Percentiles rank a stretch among this genome's conserved stretches.
These are phyloP conservation scores for Ramaria sp. DNA, from an alignment of 768 basidiomycete genomes.

Conservation along the genomic window DNA sequence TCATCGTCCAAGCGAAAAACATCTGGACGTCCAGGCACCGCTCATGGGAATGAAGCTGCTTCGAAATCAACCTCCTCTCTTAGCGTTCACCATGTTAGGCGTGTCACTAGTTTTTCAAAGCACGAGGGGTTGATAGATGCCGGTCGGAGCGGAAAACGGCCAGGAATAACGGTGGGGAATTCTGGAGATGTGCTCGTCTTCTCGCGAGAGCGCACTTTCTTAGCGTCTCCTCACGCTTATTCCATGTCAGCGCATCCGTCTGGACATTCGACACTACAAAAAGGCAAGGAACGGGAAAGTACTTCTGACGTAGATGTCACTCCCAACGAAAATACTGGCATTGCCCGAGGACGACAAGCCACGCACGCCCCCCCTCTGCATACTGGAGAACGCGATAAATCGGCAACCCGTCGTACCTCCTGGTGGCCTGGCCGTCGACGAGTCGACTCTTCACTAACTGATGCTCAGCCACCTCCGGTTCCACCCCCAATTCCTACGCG, in stretches of 20 bases:
- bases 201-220: neutral
- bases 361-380: conserved; percentile 16
- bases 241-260: conserved; percentile 2
- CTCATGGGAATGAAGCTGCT: neutral
- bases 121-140: conserved; percentile 11
- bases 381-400: conserved; percentile 22
- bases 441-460: conserved; percentile 20
- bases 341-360: conserved; percentile 14
- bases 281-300: conserved; percentile 3
- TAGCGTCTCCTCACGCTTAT: neutral
- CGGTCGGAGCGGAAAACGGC: neutral
- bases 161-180: neutral
- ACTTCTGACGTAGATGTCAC: neutral
- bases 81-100: conserved; percentile 34
- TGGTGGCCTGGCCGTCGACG: conserved; percentile 40
- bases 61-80: conserved; percentile 33
- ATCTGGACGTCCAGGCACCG: neutral
- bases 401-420: conserved; percentile 46
- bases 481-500: conserved; percentile 25
- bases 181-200: conserved; percentile 6
- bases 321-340: neutral
- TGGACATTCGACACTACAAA: neutral
- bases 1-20: neutral
- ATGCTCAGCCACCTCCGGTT: conserved; percentile 10
- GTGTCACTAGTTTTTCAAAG: conserved; percentile 43